Conservation (phyloP, 2,329 filamentous ascomycete species). For the Scedosporium boydii region DNA sequence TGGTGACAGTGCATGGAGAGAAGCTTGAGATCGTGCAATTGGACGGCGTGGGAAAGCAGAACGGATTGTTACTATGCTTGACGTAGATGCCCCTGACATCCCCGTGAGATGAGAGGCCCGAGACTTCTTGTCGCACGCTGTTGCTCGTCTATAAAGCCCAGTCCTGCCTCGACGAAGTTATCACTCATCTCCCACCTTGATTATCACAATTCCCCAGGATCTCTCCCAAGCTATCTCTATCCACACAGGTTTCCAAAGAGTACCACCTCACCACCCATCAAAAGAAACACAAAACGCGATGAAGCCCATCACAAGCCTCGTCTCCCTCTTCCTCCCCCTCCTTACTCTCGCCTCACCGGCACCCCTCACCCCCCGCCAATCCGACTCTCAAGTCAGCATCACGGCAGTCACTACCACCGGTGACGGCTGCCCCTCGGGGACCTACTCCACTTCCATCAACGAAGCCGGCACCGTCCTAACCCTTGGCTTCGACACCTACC, state of each 20-base stretch:
- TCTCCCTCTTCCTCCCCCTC: slow-evolving; percentile 3
- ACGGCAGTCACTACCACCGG: slow-evolving; percentile 2
- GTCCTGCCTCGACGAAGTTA: background rate
- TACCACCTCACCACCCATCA: background rate
- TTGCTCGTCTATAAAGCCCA: background rate
- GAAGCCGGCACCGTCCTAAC: background rate
- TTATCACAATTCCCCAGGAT: too few relatives aligned
- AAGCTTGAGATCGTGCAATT: too few relatives aligned
- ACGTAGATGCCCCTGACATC: too few relatives aligned
- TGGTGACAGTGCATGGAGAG: too few relatives aligned
- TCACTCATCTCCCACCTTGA: background rate
- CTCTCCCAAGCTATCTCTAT: background rate
- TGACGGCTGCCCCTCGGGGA: slow-evolving; percentile 3
- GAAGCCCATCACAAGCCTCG: slow-evolving; percentile 1
- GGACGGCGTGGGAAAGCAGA: too few relatives aligned
- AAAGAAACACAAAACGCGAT: background rate
- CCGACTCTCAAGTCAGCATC: background rate
- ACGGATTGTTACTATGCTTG: too few relatives aligned
- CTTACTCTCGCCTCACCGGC: background rate
- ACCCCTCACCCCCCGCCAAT: slow-evolving; percentile 4
- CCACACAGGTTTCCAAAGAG: background rate
- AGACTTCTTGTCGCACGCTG: background rate
- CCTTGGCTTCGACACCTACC: slow-evolving; percentile 6
- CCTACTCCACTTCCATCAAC: slow-evolving; percentile 1
- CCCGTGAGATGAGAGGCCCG: background rate